Base-by-base conservation (phyloP, 2,329 filamentous ascomycete species). In the Fusarium goolgardi region DNA sequence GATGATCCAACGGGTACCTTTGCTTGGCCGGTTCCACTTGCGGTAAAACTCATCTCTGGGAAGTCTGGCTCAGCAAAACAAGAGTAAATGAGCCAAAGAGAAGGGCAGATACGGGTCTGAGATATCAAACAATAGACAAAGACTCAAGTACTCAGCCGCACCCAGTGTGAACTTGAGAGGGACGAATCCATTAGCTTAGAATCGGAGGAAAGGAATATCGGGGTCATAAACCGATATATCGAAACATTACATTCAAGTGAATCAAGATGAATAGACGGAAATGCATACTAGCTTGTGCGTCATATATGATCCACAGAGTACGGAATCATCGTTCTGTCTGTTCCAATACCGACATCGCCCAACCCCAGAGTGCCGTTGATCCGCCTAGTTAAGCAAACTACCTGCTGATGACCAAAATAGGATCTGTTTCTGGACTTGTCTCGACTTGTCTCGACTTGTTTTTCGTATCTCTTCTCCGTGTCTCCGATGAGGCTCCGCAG, bases 21-120 rank as follows among this genome's bases (percentile, higher is more conserved):
- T 31, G 79, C 79, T 10, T 81, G 79, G 79, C 79, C 80, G 0
- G 59, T 78, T 3, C 72, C 76, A 6, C 18, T 71, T 13, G 74
- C 58, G 8, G 44, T 64, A 10, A 69, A 27, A 21, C 35, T 75
- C 3, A 41, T 73, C 6, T 52, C 57, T n/a, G 12, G 20, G 0
- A 9, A 34, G 3, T 10, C 46, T 13, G 18, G 8, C 0, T 8
- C 20, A 5, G 12, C 20, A 9, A 69, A 69, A 11, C 18, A 55
- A 35, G 9, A 27, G 0, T 64, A 13, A 21, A 2, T n/a, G 2
- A 5, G 2, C 3, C 5, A 10, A n/a, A 37, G 5, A 5, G 3
- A 23, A 18, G 4, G 5, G 15, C 6, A 35, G 10, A 16, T 4
- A 34, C 12, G 35, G 5, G 35, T 20, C 16, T 37, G 18, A 5